Evolutionary conservation across 2,329 filamentous ascomycete species (phyloP).

Genomic region (Ceratocystis colombiana): DNA sequence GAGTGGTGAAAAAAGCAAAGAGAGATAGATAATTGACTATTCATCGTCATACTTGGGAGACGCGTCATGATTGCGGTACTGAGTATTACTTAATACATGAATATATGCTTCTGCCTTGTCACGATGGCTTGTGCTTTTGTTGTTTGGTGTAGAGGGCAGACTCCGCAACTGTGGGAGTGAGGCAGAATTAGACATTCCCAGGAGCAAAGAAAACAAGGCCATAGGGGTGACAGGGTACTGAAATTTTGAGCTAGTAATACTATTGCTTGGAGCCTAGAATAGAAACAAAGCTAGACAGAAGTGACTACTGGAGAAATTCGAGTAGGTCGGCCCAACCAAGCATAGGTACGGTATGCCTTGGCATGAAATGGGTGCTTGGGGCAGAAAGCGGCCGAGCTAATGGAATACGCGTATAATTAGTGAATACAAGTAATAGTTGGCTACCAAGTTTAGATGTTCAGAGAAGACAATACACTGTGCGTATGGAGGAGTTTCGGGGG

Average conservation of each 20-base stretch:
- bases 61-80: background rate
- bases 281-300: background rate
- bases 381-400: background rate
- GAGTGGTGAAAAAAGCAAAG: background rate
- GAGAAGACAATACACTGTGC: too few relatives aligned
- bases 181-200: conserved; percentile 8
- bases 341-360: background rate
- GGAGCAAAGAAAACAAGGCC: background rate
- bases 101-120: background rate
- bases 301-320: background rate
- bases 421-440: too few relatives aligned
- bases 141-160: background rate
- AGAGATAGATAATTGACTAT: background rate
- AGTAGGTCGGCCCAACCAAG: background rate
- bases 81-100: background rate
- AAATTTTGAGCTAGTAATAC: background rate
- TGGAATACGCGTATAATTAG: background rate
- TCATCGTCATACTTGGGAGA: background rate
- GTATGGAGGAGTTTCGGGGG: too few relatives aligned
- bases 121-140: conserved; percentile 14
- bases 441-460: too few relatives aligned
- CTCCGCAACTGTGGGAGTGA: background rate
- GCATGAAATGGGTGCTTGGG: background rate
- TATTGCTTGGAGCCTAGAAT: background rate
- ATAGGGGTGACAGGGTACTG: background rate